phyloP scores from a whole-genome alignment of 1,284 basidiomycete genomes.

The Sanghuangporus baumii region DNA sequence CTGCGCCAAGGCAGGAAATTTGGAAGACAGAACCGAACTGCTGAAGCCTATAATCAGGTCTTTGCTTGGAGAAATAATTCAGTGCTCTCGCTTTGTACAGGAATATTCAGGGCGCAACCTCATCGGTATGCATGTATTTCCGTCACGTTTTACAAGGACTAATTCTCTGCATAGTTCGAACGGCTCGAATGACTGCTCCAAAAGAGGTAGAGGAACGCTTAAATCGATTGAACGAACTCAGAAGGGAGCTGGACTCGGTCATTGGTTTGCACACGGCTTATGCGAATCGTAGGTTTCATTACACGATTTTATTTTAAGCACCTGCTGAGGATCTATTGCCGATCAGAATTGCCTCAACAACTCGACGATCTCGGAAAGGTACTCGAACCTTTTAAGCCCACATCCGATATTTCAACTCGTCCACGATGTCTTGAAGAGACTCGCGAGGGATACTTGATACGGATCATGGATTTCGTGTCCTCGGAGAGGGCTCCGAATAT shows the following conservation, averaged over 20 bases:
- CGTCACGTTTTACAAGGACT: neutral
- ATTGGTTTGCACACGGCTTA: neutral
- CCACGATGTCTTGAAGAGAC: constrained; percentile 19
- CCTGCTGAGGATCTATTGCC: no score
- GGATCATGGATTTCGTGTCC: constrained; percentile 22
- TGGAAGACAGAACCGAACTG: neutral
- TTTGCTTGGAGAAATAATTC: neutral
- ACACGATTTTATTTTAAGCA: neutral
- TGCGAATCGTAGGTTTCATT: neutral
- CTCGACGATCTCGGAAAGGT: neutral
- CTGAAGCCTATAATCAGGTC: neutral
- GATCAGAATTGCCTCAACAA: neutral
- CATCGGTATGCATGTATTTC: neutral
- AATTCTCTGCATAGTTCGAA: neutral
- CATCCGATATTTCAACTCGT: neutral
- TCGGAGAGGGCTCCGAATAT: neutral
- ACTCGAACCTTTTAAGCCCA: neutral
- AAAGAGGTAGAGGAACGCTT: neutral
- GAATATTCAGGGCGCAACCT: neutral
- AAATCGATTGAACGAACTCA: neutral
- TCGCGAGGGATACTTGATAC: constrained; percentile 16
- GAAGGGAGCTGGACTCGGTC: neutral
- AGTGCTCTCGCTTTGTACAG: neutral
- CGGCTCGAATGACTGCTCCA: neutral
- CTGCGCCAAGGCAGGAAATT: neutral